Percentiles rank a stretch among this genome's conserved stretches.
These are phyloP conservation scores for Penicillium freii DNA, from an alignment of 2,329 filamentous ascomycete species.

Conservation along the genomic window DNA sequence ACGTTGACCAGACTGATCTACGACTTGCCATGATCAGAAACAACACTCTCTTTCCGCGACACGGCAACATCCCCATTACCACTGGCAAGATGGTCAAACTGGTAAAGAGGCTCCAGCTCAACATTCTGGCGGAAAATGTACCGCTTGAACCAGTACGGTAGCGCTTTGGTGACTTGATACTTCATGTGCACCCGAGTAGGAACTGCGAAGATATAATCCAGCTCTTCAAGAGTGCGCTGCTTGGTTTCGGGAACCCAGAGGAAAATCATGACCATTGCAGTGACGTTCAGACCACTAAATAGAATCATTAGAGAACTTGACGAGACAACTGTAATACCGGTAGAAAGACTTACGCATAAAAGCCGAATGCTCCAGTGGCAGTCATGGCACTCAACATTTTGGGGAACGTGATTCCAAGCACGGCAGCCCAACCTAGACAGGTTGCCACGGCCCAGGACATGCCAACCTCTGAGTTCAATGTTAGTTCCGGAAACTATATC, in stretches of 20 bases:
- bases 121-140: constrained; percentile 55
- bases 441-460: constrained; percentile 48
- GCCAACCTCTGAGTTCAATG: constrained; percentile 44
- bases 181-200: constrained; percentile 56
- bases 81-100: constrained; percentile 38
- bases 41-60: neutral
- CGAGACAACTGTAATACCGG: neutral
- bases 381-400: constrained; percentile 49
- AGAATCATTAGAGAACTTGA: constrained; percentile 1
- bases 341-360: constrained; percentile 50
- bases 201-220: constrained; percentile 61
- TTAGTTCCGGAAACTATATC: constrained; percentile 15
- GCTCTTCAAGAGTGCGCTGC: constrained; percentile 52
- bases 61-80: neutral
- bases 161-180: constrained; percentile 56
- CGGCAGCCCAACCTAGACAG: constrained; percentile 50
- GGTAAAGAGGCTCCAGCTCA: constrained; percentile 52
- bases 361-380: constrained; percentile 57
- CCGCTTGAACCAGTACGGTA: constrained; percentile 62
- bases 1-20: neutral
- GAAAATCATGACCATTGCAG: constrained; percentile 64
- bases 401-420: constrained; percentile 53
- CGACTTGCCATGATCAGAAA: constrained; percentile 5
- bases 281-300: constrained; percentile 54
- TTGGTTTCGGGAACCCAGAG: constrained; percentile 59